Base-by-base conservation (phyloP, 352 stramenopile species). In the Phytophthora constricta region DNA sequence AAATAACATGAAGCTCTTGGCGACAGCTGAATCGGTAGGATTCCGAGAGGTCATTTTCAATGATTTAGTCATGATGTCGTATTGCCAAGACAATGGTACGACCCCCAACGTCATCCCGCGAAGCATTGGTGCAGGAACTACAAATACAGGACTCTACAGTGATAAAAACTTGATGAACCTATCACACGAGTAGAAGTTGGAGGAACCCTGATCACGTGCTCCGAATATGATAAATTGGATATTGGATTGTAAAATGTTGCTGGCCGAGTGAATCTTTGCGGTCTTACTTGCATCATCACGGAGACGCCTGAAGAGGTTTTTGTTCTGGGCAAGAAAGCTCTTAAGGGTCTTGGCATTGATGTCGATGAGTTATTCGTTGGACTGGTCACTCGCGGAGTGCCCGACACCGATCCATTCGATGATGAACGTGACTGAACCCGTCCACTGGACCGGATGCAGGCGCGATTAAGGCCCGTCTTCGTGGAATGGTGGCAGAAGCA, bases 261-360 rank as follows among this genome's bases (percentile, higher is more conserved):
- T 13, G 31, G 31, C 13, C 7, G 13, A 37, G 31, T 37, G 7
- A 7, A 11, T 7, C 7, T 37, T 7, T 13, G 31, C 7, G 13
- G 13, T 37, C 7, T 37, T 7, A 37, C 31, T 7, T 37, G 31
- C 31, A 37, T 37, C 13, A 37, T 37, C 13, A 37, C 31, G 31
- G 31, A 37, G 31, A 37, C 31, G 7, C 7, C 16, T 50, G 55
- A 53, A 26, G 42, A 37, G 11, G 27, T 46, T 9, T 53, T 53
- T 34, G 9, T 61, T 8, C 27, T 46, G 4, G 54, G 54, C 11
- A 20, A 31, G n/a, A n/a, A 20, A 9, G 52, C 54, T 14, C 19
- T 63, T 19, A 56, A 63, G 19, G 25, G 22, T 11, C 45, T 63
- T 13, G 20, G 33, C 2, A 56, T 62, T 37, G 28, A 62, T 41